These are phyloP conservation scores for Sequoiadendron giganteum DNA, from an alignment of 75 land plant species.

Conservation along the genomic window DNA sequence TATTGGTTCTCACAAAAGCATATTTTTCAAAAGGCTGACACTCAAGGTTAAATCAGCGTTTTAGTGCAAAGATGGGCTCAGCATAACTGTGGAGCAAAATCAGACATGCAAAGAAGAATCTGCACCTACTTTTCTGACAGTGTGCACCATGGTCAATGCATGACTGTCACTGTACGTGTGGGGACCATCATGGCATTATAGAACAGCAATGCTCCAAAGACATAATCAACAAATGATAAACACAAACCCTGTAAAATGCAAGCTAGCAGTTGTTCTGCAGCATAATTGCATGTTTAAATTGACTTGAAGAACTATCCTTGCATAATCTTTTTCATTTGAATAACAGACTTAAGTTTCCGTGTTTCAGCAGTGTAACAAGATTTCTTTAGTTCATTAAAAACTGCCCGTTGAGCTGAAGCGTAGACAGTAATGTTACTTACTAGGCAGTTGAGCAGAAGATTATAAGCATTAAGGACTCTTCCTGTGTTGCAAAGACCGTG, in stretches of 20 bases:
- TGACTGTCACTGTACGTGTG: neutral
- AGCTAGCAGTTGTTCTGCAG: neutral
- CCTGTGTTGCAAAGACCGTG: conserved; percentile 56
- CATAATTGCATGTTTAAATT: neutral
- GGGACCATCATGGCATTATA: neutral
- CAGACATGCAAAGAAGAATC: neutral
- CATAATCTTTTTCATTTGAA: conserved; percentile 25
- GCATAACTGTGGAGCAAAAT: neutral
- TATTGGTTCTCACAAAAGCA: neutral
- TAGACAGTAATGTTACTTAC: conserved; percentile 29
- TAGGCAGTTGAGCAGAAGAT: conserved; percentile 40
- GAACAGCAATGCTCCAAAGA: neutral
- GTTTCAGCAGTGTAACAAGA: conserved; percentile 35
- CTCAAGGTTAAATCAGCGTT: neutral
- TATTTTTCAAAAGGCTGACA: neutral
- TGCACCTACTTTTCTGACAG: neutral
- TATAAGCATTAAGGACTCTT: conserved; percentile 34
- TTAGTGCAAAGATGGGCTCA: neutral
- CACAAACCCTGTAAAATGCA: neutral
- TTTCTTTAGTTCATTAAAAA: conserved; percentile 37
- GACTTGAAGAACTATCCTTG: neutral
- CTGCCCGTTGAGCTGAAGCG: conserved; percentile 31
- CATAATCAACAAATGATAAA: neutral
- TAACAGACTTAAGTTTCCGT: conserved; percentile 23
- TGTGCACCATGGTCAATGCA: neutral